These are phyloP conservation scores for Myochromella boudieri DNA, from an alignment of 768 basidiomycete species.

Conservation along the genomic window DNA sequence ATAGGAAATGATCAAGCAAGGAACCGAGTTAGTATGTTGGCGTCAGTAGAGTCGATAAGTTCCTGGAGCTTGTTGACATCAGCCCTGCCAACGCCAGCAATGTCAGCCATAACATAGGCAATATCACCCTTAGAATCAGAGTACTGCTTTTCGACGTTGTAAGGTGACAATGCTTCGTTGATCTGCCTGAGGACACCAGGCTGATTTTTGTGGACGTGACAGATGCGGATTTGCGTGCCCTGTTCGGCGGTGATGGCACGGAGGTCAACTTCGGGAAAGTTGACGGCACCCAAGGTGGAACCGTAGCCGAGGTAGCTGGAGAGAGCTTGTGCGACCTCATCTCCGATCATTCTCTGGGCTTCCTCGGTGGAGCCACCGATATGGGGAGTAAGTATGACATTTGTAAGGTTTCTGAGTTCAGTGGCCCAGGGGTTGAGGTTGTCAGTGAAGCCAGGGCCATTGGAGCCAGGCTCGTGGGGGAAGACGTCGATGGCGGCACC, in stretches of 20 bases:
- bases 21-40: slow-evolving; percentile 90
- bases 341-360: slow-evolving; percentile 95
- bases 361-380: slow-evolving; percentile 99
- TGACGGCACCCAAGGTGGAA: slow-evolving; percentile 89
- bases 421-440: slow-evolving; percentile 84
- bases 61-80: slow-evolving; percentile 81
- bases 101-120: slow-evolving; percentile 97
- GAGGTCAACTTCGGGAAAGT: slow-evolving; percentile 98
- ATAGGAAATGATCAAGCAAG: slow-evolving; percentile 48
- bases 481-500: slow-evolving; percentile 92
- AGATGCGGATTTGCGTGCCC: slow-evolving; percentile 79
- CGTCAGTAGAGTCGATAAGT: slow-evolving; percentile 71
- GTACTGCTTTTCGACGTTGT: slow-evolving; percentile 99
- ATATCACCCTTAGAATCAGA: slow-evolving; percentile 95
- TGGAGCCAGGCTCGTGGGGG: slow-evolving; percentile 89
- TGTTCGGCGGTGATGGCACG: slow-evolving; percentile 88
- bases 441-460: slow-evolving; percentile 89
- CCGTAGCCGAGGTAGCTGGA: slow-evolving; percentile 91
- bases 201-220: slow-evolving; percentile 94
- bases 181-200: slow-evolving; percentile 93
- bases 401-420: slow-evolving; percentile 71
- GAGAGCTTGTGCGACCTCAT: slow-evolving; percentile 86
- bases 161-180: slow-evolving; percentile 91
- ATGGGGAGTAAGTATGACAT: slow-evolving; percentile 96
- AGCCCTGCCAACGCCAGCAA: slow-evolving; percentile 80